Base-by-base conservation (phyloP, 768 basidiomycete genomes). In the Termitomyces sp. region DNA sequence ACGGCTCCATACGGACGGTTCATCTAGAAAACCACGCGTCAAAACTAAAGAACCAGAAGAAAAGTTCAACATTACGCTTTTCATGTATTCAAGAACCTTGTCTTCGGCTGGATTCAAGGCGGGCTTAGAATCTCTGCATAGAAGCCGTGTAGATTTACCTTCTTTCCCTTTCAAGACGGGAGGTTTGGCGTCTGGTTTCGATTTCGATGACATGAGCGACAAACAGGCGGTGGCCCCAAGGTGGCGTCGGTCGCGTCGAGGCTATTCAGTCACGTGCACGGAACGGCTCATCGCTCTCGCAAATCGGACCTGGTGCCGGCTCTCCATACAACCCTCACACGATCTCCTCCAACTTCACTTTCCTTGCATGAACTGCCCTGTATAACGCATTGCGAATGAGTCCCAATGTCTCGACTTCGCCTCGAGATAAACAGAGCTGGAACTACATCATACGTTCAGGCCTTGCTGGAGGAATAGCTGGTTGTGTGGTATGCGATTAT, bases 1-100 rank as follows among this genome's bases (percentile, higher is more conserved):
- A 95, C 94, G 62, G 92, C 93, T 8, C 94, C 94, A 68, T 89
- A 96, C 7, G 94, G 94, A n/a, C 94, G 83, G 73, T 96, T 96
- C 85, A 94, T 92, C 92, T 94, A 68, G 39, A 49, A 40, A 28
- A 42, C 12, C 36, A 39, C 42, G 54, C 22, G 60, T 62, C 35
- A 61, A 56, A 58, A 55, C 39, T 39, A 59, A 59, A 57, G 44
- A 45, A 20, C 42, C 38, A 32, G 58, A 42, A 45, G 44, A 58
- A 20, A 39, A 11, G 55, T n/a, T 50, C 35, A 56, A 54, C 59
- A 55, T 57, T 28, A 90, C 93, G 74, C 75, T 78, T 79, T 88
- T 91, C 68, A 96, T 76, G 72, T 96, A 96, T 63, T 89, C 85
- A 51, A 94, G 74, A 4, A 96, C 80, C 62, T 79, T 82, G 66